phyloP scores from a whole-genome alignment of 805 yeast species.

The Komagataella mondaviorum region DNA sequence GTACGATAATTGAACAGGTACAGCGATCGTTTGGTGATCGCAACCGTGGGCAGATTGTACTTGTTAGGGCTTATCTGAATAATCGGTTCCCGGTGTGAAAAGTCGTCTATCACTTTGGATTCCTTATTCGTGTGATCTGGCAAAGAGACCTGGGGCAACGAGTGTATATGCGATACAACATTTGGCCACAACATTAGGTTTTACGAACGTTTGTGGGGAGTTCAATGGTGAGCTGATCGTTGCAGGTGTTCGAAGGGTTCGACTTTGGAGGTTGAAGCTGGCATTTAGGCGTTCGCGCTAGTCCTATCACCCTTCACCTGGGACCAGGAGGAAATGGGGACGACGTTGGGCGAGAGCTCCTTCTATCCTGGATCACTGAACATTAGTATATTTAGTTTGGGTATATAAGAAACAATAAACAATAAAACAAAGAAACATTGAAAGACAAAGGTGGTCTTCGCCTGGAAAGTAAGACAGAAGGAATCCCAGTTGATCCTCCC shows the following conservation, averaged over 20 bases:
- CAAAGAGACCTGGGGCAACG: background rate
- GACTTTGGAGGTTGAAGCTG: background rate
- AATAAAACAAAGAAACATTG: background rate
- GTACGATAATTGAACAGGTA: conserved; percentile 27
- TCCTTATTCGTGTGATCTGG: background rate
- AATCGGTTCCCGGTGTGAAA: conserved; percentile 19
- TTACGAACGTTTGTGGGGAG: background rate
- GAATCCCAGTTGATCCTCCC: background rate
- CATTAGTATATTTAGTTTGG: background rate
- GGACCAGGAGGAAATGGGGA: too few relatives aligned
- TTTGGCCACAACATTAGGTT: background rate
- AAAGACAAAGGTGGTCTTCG: background rate
- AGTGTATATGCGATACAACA: background rate
- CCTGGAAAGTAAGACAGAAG: background rate
- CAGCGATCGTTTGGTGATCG: conserved; percentile 21
- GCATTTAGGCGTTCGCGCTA: background rate
- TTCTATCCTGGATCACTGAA: background rate
- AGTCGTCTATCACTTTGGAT: background rate
- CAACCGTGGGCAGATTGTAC: conserved; percentile 16
- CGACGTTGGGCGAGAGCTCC: background rate
- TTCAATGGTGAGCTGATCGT: background rate
- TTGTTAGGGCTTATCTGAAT: conserved; percentile 15
- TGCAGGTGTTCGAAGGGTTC: background rate
- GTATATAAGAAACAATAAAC: background rate
- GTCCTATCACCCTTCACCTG: background rate